Evolutionary conservation across 164 flowering plant genomes (phyloP), one percentile per base, ranked within the genome.

Genomic region (Chimonanthus praecox): DNA sequence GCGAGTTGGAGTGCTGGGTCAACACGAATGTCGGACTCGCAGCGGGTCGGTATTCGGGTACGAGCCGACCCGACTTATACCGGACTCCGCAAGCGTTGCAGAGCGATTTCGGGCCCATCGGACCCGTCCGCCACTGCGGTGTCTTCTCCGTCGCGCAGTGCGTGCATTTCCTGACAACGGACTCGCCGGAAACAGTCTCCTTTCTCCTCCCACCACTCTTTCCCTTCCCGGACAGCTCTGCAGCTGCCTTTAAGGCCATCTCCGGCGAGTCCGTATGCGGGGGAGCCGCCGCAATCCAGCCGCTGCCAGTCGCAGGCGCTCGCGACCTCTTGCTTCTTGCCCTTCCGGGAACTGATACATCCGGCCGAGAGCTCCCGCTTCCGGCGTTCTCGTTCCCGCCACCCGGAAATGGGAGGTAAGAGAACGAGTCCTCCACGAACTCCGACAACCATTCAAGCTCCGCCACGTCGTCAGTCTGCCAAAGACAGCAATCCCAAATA

Each of bases 101-200:
- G 15, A 83, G 84, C 49, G 89, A 87, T 75, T 88, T 88, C 6
- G 92, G 89, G 16, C 92, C 92, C 75, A 84, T 68, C 3, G 92
- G 92, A 0, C 92, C 92, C 49, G 86, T 82, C n/a, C 92, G 67
- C 92, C 92, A 88, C 79, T 88, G 89, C 47, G 91, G 91, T 46
- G 91, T 88, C 77, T 84, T 88, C 86, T 88, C 88, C 73, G 91
- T 83, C 9, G 83, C 81, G 79, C 92, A 88, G 83, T 88, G 92
- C 7, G 84, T 73, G 87, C 92, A 88, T 70, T 80, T 79, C 11
- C 89, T 74, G 47, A 69, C 80, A 3, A 77, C 73, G 18, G 33
- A 70, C 79, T 46, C 71, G 68, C 58, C 65, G 72, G 68, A n/a
- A 64, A 51, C 73, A 15, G 73, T 21, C 58, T 61, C 58, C 51